These are phyloP conservation scores for Cyberlindnera xishuangbannaensis DNA, from an alignment of 805 yeast genomes.

Conservation along the genomic window DNA sequence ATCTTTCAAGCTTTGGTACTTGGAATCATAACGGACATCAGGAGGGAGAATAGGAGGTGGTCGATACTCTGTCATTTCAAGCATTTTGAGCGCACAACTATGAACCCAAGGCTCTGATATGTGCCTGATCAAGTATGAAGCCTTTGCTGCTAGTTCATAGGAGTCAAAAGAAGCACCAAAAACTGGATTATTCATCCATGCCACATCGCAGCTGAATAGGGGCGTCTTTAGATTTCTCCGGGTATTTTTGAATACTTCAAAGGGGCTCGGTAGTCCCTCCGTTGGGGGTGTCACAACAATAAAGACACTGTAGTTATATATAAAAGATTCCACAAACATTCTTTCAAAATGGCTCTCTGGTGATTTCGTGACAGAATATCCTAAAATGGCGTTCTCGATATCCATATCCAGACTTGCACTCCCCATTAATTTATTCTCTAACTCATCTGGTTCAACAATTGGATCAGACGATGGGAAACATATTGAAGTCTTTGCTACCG, in stretches of 20 bases:
- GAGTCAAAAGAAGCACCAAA: conserved; percentile 33
- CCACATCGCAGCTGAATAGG: conserved; percentile 30
- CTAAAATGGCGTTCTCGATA: conserved; percentile 3
- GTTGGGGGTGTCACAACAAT: conserved; percentile 32
- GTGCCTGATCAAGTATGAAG: conserved; percentile 26
- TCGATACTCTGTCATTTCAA: conserved; percentile 14
- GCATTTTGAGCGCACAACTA: conserved; percentile 11
- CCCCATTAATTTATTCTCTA: not conserved
- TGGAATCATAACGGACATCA: conserved; percentile 11
- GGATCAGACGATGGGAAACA: not conserved
- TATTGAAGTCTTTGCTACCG: no score
- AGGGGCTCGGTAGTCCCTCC: conserved; percentile 38
- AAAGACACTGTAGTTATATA: conserved; percentile 36
- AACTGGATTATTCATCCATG: conserved; percentile 39
- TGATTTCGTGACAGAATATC: not conserved
- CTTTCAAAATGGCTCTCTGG: conserved; percentile 20
- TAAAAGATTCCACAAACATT: conserved; percentile 38
- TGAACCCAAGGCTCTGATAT: conserved; percentile 1
- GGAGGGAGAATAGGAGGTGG: conserved; percentile 19
- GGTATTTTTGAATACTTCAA: conserved; percentile 30
- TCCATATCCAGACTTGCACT: not conserved
- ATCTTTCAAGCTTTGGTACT: conserved; percentile 13
- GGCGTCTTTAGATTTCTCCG: conserved; percentile 30
- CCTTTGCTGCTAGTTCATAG: conserved; percentile 32
- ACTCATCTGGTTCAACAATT: not conserved